These are phyloP conservation scores for Salvia splendens DNA, from an alignment of 257 asterid genomes.

Conservation along the genomic window DNA sequence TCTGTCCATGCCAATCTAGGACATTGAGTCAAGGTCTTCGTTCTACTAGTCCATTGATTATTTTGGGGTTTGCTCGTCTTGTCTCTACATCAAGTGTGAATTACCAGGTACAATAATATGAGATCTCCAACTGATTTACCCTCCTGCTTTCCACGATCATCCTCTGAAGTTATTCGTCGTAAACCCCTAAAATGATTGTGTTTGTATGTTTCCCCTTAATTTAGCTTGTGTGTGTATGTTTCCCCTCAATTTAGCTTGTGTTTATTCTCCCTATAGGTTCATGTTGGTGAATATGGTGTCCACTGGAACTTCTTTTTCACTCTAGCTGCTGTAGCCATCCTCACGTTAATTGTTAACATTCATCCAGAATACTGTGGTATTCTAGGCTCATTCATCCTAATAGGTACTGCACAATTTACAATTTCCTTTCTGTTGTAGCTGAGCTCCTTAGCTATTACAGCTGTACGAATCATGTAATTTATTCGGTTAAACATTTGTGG, in stretches of 20 bases:
- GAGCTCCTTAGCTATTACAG: constrained; percentile 3
- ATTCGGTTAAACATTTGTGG: constrained; percentile 33
- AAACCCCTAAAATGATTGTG: constrained; percentile 11
- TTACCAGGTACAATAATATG: constrained; percentile 62
- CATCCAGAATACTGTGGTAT: constrained; percentile 65
- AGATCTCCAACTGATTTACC: neutral
- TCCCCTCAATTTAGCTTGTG: constrained; percentile 20
- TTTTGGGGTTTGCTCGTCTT: constrained; percentile 87
- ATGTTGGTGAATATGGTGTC: constrained; percentile 94
- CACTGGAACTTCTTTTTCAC: constrained; percentile 99
- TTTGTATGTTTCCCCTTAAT: constrained; percentile 8
- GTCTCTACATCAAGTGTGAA: constrained; percentile 74
- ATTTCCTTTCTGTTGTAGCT: constrained; percentile 5
- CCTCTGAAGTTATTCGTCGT: constrained; percentile 13
- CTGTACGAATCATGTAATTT: constrained; percentile 17
- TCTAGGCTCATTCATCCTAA: constrained; percentile 68
- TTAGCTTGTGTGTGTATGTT: constrained; percentile 19
- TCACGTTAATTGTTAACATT: constrained; percentile 63
- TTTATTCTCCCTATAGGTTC: constrained; percentile 59
- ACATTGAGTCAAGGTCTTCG: constrained; percentile 49
- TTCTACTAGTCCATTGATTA: constrained; percentile 72
- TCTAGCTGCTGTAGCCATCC: constrained; percentile 85
- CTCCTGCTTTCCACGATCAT: neutral
- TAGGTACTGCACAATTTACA: constrained; percentile 47
- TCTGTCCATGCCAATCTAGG: constrained; percentile 51